Evolutionary conservation across 352 stramenopile genomes (phyloP).

Genomic region (Globisporangium takayamanum): DNA sequence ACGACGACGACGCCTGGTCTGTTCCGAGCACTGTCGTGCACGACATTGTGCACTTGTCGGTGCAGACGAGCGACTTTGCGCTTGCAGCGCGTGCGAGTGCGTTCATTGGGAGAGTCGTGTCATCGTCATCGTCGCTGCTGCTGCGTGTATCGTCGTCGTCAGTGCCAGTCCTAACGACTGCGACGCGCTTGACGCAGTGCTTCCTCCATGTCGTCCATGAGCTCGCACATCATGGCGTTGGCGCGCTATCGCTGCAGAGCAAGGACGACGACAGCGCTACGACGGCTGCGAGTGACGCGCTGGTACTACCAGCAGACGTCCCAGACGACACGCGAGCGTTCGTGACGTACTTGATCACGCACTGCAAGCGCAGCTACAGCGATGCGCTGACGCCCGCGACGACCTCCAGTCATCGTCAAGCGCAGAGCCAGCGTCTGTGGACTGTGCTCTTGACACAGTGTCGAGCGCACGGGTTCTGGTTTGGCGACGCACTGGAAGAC

Average conservation of each 20-base stretch:
- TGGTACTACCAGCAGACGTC: neutral
- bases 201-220: constrained; percentile 8
- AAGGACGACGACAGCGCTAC: neutral
- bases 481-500: constrained; percentile 8
- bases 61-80: constrained; percentile 16
- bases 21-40: constrained; percentile 37
- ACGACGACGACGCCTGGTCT: constrained; percentile 11
- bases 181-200: constrained; percentile 8
- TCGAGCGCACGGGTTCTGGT: constrained; percentile 36
- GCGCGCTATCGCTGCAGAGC: neutral
- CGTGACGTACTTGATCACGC: constrained; percentile 8
- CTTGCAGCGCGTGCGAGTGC: constrained; percentile 28
- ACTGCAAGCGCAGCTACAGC: constrained; percentile 6
- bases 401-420: neutral
- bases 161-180: constrained; percentile 4
- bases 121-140: neutral
- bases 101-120: constrained; percentile 6
- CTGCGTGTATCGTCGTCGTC: constrained; percentile 4
- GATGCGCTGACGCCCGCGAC: neutral
- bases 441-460: constrained; percentile 24
- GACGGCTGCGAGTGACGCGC: neutral
- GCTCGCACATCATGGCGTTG: neutral
- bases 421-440: constrained; percentile 23
- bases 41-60: constrained; percentile 23
- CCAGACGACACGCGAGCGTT: constrained; percentile 10